Conservation (phyloP, 768 basidiomycete species). For the Lactifluus pinguis region DNA sequence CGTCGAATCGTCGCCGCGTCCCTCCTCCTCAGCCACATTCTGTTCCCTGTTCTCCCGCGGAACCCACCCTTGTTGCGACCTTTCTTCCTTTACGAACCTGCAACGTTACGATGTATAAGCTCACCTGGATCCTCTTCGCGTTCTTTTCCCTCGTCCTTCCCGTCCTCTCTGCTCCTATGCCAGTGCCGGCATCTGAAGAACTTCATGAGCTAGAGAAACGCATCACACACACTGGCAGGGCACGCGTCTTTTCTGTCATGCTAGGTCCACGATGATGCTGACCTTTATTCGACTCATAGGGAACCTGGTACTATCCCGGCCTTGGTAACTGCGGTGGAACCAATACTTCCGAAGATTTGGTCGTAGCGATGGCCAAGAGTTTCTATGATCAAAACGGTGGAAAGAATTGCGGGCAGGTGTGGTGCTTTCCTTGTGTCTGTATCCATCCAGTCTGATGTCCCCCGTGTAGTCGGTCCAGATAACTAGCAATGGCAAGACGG, state of each 20-base stretch:
- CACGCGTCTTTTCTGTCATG: conserved; percentile 27
- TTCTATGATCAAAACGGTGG: conserved; percentile 7
- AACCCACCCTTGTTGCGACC: neutral
- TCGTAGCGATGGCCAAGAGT: conserved; percentile 13
- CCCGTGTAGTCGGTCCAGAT: conserved; percentile 6
- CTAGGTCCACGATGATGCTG: conserved; percentile 3
- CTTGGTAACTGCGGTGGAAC: conserved; percentile 14
- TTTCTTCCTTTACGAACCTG: neutral
- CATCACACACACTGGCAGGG: conserved; percentile 44
- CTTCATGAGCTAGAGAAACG: conserved; percentile 39
- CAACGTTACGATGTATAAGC: conserved; percentile 31
- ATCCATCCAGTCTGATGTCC: neutral
- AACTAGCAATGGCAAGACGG: conserved; percentile 1
- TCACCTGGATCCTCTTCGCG: conserved; percentile 29
- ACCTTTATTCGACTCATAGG: conserved; percentile 3
- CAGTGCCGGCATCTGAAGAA: conserved; percentile 31
- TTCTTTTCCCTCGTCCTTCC: conserved; percentile 37
- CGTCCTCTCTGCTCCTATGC: conserved; percentile 39
- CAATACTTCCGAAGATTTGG: neutral
- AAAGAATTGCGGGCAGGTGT: conserved; percentile 14
- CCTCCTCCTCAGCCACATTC: conserved; percentile 19
- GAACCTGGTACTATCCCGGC: conserved; percentile 13
- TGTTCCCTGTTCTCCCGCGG: conserved; percentile 3
- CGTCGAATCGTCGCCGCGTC: conserved; percentile 18
- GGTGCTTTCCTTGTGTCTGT: neutral